These are phyloP conservation scores for Candida freyschussii DNA, from an alignment of 1,139 yeast genomes.

Conservation along the genomic window DNA sequence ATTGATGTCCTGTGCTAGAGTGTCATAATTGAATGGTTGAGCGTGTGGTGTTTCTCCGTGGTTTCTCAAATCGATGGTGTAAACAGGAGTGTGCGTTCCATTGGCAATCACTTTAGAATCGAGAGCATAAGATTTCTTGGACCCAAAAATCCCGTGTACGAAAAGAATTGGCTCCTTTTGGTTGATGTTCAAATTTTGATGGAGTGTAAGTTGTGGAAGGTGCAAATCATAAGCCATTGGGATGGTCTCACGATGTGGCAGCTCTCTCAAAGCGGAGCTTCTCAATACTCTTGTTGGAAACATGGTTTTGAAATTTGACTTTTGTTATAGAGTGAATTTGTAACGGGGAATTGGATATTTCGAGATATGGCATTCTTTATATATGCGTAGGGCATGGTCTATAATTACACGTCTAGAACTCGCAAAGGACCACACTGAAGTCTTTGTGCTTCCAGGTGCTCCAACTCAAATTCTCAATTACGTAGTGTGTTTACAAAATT, in stretches of 20 bases:
- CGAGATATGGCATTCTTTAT: too few relatives aligned
- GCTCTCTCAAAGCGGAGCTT: constrained; percentile 10
- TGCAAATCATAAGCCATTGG: constrained; percentile 28
- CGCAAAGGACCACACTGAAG: too few relatives aligned
- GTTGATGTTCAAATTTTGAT: constrained; percentile 19
- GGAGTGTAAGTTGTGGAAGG: constrained; percentile 22
- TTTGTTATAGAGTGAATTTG: too few relatives aligned
- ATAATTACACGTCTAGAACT: too few relatives aligned
- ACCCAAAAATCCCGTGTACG: constrained; percentile 49
- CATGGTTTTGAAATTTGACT: too few relatives aligned
- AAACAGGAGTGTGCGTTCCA: constrained; percentile 31
- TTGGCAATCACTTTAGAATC: constrained; percentile 36
- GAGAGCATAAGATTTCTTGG: constrained; percentile 36
- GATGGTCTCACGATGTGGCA: constrained; percentile 26
- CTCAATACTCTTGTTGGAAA: constrained; percentile 19
- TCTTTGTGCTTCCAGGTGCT: too few relatives aligned
- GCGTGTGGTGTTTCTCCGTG: constrained; percentile 45
- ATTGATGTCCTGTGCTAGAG: constrained; percentile 40
- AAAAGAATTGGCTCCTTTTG: constrained; percentile 36
- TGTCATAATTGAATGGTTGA: constrained; percentile 38
- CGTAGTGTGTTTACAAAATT: too few relatives aligned
- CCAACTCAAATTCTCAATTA: not conserved
- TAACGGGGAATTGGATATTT: too few relatives aligned
- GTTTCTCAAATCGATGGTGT: constrained; percentile 44
- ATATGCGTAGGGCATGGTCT: too few relatives aligned